These are phyloP conservation scores for Phytophthora sp. DNA, from an alignment of 352 stramenopile genomes.

Conservation along the genomic window DNA sequence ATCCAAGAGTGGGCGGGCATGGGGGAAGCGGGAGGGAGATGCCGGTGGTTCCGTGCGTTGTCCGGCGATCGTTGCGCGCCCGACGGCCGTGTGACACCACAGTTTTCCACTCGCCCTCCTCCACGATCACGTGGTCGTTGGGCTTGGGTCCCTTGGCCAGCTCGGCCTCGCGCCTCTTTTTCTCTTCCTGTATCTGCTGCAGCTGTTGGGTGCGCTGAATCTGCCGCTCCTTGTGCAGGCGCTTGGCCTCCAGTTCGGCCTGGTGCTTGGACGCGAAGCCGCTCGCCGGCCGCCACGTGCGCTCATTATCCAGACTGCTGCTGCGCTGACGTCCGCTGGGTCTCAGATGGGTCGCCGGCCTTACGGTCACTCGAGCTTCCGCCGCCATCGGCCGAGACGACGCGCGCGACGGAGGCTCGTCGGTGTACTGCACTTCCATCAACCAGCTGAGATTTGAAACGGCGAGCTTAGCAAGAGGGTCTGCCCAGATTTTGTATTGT, in stretches of 20 bases:
- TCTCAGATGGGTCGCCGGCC: not conserved
- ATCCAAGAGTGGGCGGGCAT: constrained; percentile 6
- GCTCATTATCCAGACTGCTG: constrained; percentile 40
- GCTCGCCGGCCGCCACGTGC: constrained; percentile 41
- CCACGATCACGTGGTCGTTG: constrained; percentile 30
- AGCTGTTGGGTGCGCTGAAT: constrained; percentile 28
- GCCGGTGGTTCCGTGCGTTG: constrained; percentile 1
- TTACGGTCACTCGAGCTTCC: not conserved
- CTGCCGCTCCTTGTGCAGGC: constrained; percentile 28
- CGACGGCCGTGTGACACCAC: constrained; percentile 43
- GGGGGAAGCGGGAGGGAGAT: constrained; percentile 13
- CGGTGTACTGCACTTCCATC: constrained; percentile 35
- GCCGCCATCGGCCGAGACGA: constrained; percentile 19
- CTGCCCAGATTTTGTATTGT: constrained; percentile 5
- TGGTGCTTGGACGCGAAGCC: constrained; percentile 46
- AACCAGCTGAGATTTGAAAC: constrained; percentile 36
- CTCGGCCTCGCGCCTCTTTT: constrained; percentile 20
- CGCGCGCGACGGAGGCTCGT: constrained; percentile 15
- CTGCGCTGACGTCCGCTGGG: constrained; percentile 27
- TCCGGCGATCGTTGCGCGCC: constrained; percentile 24
- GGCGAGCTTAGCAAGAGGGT: constrained; percentile 12
- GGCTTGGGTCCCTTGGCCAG: constrained; percentile 28
- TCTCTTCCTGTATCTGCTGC: constrained; percentile 35
- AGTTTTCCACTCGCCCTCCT: constrained; percentile 47
- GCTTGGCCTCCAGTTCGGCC: constrained; percentile 40